Conservation (phyloP, 2,329 filamentous ascomycete species). For the Paraphoma sp. region DNA sequence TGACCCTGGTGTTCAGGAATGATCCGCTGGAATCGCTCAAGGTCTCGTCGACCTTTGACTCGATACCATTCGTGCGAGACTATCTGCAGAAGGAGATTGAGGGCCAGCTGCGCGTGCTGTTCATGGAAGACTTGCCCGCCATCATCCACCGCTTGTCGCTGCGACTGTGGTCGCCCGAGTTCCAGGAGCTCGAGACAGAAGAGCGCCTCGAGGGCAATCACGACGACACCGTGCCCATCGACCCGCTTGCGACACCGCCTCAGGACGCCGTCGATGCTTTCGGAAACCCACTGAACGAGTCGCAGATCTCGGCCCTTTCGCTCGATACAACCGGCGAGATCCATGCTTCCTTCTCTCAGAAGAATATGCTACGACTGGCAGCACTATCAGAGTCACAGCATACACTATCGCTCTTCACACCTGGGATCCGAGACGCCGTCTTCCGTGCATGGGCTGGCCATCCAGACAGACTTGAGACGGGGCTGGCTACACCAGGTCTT, state of each 20-base stretch:
- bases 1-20: slow-evolving; percentile 97
- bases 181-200: slow-evolving; percentile 70
- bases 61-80: slow-evolving; percentile 96
- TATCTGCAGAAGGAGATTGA: slow-evolving; percentile 97
- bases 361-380: slow-evolving; percentile 85
- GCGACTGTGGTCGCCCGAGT: slow-evolving; percentile 88
- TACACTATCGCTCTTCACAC: slow-evolving; percentile 89
- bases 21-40: slow-evolving; percentile 97
- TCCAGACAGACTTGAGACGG: slow-evolving; percentile 70
- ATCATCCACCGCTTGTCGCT: slow-evolving; percentile 94
- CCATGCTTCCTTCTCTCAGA: slow-evolving; percentile 92
- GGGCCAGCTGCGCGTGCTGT: slow-evolving; percentile 85
- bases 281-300: slow-evolving; percentile 77
- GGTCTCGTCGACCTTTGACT: slow-evolving; percentile 98
- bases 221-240: slow-evolving; percentile 66
- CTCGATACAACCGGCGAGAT: slow-evolving; percentile 81
- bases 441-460: slow-evolving; percentile 91
- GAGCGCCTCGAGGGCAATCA: slow-evolving; percentile 57
- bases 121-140: slow-evolving; percentile 97
- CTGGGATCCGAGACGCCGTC: slow-evolving; percentile 86
- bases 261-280: slow-evolving; percentile 82
- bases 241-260: slow-evolving; percentile 82
- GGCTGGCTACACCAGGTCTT: slow-evolving; percentile 49
- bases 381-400: slow-evolving; percentile 86
- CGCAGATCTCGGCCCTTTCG: slow-evolving; percentile 76